Evolutionary conservation across 306 rosid species (phyloP), one percentile per base, ranked within the genome.

Genomic region (Casuarina glauca): DNA sequence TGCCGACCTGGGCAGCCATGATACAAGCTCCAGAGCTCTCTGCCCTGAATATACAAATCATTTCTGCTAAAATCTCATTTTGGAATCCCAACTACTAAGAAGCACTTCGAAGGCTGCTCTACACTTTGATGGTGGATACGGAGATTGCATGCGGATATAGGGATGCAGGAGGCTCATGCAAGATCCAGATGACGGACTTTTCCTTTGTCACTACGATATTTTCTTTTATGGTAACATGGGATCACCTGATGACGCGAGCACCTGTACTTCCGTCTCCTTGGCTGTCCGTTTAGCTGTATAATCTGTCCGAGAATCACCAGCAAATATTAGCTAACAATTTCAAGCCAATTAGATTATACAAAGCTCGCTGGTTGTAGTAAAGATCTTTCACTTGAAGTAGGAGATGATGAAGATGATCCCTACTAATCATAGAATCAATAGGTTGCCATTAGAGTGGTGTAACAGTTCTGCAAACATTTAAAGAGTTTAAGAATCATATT

Each of bases 1-100:
- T 85, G 94, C 97, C 97, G 87, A 95, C 99, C 99, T 95, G 99
- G 99, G 99, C 97, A 91, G 97, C 91, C 91, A 89, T 94, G 93
- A 83, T 84, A 85, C 87, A 79, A 76, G 87, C 86, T 79, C 88
- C 91, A 81, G 67, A 86, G 72, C 81, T 81, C 81, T 75, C 75
- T 82, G 86, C 80, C 85, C 92, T 88, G 86, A 79, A 79, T 80
- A 2, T 7, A 44, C 89, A 84, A 80, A 75, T 69, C 69, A 73
- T 74, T 64, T 58, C 42, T 57, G 74, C 72, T 44, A 17, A 50
- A 62, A 75, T 74, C 80, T 55, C 77, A 35, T 68, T 81, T 81
- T 69, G 85, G 32, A 26, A 26, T 79, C 91, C 50, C 70, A 76
- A 77, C 77, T 57, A 83, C 79, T 84, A 85, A 85, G 86, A 76